Conservation (phyloP, 192 early-diverging fungal genomes). For the Jimgerdemannia flammicorona region DNA sequence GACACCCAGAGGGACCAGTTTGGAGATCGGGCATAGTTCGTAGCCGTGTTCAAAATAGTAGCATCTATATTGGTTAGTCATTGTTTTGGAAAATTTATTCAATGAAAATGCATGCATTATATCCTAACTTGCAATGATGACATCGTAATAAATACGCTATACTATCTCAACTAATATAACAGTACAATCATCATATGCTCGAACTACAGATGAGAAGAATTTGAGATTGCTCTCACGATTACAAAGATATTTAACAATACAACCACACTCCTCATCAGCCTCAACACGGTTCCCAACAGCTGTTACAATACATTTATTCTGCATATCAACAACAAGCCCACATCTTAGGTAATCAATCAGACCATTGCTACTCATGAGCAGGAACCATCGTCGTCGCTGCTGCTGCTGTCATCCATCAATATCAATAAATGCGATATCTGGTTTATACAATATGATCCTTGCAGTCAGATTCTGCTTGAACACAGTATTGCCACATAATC, state of each 20-base stretch:
- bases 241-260: slow-evolving; percentile 41
- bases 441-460: slow-evolving; percentile 46
- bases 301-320: slow-evolving; percentile 43
- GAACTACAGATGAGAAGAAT: slow-evolving; percentile 46
- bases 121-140: too few relatives aligned
- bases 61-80: too few relatives aligned
- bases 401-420: slow-evolving; percentile 11
- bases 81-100: too few relatives aligned
- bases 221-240: slow-evolving; percentile 42
- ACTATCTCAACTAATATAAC: slow-evolving; percentile 44
- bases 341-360: slow-evolving; percentile 54
- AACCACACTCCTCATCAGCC: slow-evolving; percentile 38
- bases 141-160: too few relatives aligned
- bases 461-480: slow-evolving; percentile 49
- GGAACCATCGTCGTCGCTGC: slow-evolving; percentile 32
- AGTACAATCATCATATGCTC: slow-evolving; percentile 59
- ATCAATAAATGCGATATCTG: slow-evolving; percentile 50
- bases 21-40: too few relatives aligned
- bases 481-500: slow-evolving; percentile 50
- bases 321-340: slow-evolving; percentile 39
- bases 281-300: slow-evolving; percentile 48
- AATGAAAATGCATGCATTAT: too few relatives aligned
- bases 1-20: too few relatives aligned
- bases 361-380: slow-evolving; percentile 57
- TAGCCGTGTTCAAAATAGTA: too few relatives aligned